Evolutionary conservation across 495 filamentous ascomycete genomes (phyloP), one percentile per base, ranked within the genome.

Genomic region (Aspergillus wentii): DNA sequence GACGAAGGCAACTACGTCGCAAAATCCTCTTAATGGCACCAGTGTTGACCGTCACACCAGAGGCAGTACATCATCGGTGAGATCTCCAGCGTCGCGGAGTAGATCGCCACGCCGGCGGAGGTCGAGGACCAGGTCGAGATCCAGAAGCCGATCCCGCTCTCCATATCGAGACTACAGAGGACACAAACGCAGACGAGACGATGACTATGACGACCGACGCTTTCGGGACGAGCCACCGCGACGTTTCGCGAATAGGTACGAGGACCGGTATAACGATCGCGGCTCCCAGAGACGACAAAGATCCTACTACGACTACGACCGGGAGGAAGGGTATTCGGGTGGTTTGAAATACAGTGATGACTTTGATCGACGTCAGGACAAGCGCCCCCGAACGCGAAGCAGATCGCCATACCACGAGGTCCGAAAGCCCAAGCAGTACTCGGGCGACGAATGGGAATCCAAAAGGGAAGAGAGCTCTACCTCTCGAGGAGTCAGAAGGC

Each of bases 41-140:
- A 81, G 72, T 68, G 78, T 86, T 79, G 83, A 85, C 80, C 78
- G 81, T 76, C 73, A 71, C 59, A 72, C 78, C 65, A 81, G 73
- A 78, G 73, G 41, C 55, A 66, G 63, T 62, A 48, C 48, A 50
- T 59, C 62, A 44, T 56, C 64, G 52, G 66, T 67, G 38, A 66
- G 60, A 64, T 76, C 76, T 54, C 69, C 73, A 30, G 57, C 59
- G 19, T 62, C 70, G 32, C 40, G 58, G 44, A 58, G 49, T 43
- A 54, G 58, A 48, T 68, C 65, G 38, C 64, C 67, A 41, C 66
- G 53, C 49, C 65, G 56, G 35, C 53, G 48, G 38, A 56, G 56
- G 18, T 71, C 69, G 32, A 61, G 64, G 39, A 63, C 58, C 17
- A 56, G 49, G 39, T 60, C 59, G 33, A 43, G 47, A 30, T 61